Base-by-base conservation (phyloP, 805 yeast species). In the Cyberlindnera americana region DNA sequence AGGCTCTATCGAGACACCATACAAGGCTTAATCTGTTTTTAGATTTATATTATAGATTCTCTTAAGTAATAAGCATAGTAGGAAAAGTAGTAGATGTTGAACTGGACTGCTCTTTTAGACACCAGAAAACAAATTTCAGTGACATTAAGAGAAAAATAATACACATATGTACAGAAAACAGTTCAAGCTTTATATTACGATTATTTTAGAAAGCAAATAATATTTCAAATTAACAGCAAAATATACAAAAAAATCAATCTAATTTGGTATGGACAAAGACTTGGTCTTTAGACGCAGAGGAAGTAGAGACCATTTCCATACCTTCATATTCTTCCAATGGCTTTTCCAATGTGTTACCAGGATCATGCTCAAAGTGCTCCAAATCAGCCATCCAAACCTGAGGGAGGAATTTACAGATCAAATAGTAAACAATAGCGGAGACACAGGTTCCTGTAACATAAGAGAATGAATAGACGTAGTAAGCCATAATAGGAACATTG, bases 401-500 rank as follows among this genome's bases (percentile, higher is more conserved):
- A 8, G 84, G 84, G 47, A 62, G 65, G 11, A 72, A 19, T 37
- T 62, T 54, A 39, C 77, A 69, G 37, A 80, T 53, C 5, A 68
- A 16, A 9, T 72, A 69, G 59, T 81, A 77, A 8, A 75, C 64
- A 5, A 67, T 42, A 33, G 69, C 63, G 0, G 87, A 67, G 5
- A 73, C 60, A 17, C 72, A 49, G 57, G 77, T 80, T 6, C 91
- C 91, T 46, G 78, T 71, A 44, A 83, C 77, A 63, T 78, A 52
- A 9, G 57, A 51, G 31, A 52, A 41, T 3, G 56, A 52, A 41
- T 83, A 87, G 33, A 87, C 70, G 42, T 74, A 66, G 35, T 75
- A 70, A n/a, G 95, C 95, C 22, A 88, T 93, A 27, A 65, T 62
- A 17, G 95, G 89, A 13, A 85, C 87, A 28, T 50, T 41, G 49